phyloP scores from a whole-genome alignment of 345 rosid species.

The Punica granatum region DNA sequence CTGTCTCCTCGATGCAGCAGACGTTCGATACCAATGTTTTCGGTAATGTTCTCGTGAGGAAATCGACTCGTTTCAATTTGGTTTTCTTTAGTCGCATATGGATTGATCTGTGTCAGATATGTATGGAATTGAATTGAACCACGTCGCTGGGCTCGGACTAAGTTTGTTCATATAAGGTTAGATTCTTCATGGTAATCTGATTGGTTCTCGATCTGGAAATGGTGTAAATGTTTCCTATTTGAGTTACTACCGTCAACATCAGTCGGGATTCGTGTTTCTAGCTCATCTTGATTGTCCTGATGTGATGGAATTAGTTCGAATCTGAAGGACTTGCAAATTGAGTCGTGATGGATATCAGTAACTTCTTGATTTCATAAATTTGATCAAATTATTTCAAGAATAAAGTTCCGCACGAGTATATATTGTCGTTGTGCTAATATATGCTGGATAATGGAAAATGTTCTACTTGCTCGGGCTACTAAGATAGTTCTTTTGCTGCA shows the following conservation, averaged over 20 bases:
- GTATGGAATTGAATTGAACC: too few relatives aligned
- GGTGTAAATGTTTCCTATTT: neutral
- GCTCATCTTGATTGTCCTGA: neutral
- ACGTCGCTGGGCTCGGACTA: too few relatives aligned
- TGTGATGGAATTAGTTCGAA: neutral
- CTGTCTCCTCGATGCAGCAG: slow-evolving; percentile 45
- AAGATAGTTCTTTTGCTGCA: neutral
- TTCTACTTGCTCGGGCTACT: neutral
- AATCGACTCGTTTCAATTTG: neutral
- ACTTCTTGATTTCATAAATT: neutral
- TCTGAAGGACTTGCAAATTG: neutral
- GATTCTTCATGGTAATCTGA: neutral
- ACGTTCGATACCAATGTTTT: slow-evolving; percentile 69
- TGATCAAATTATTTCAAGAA: neutral
- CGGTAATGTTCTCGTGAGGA: slow-evolving; percentile 25
- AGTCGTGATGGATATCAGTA: neutral
- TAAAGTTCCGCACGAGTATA: neutral
- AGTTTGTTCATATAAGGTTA: neutral
- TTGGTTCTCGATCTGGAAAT: neutral
- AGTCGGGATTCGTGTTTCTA: neutral
- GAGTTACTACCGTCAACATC: neutral
- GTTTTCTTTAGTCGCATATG: neutral
- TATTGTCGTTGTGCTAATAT: neutral
- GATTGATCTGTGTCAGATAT: neutral
- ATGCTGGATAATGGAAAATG: neutral